Base-by-base conservation (phyloP, 371 early-diverging fungal genomes). In the Apophysomyces sp. region DNA sequence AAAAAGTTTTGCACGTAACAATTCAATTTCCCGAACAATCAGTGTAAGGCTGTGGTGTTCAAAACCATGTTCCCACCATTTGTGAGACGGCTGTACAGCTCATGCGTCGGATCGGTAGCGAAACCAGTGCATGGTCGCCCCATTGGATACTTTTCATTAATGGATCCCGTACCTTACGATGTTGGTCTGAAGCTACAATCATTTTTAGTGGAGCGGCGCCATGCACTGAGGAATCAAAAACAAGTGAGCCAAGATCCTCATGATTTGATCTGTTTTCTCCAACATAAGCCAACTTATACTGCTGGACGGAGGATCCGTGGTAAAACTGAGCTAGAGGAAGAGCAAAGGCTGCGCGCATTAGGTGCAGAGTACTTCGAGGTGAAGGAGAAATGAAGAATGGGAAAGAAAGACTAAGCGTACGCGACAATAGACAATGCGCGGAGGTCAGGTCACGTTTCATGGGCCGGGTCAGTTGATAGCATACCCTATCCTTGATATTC, bases 391-490 rank as follows among this genome's bases (percentile, higher is more conserved):
- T 5, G 27, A 11, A 29, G 40, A 24, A 13, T 37, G 21, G 27
- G 21, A 44, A 8, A 5, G 4, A 21, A 6, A 21, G 9, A 8
- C 3, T 28, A 41, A 40, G 8, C n/a, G 34, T 5, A 13, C 39
- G 4, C 13, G 24, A 16, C 12, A 9, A 21, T 62, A 83, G 78
- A 86, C 88, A 0, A 74, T 84, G 73, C 81, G 98, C 12, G 99
- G 99, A 18, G 99, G 99, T 5, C 92, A 98, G 76, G 85, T 90
- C 5, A 98, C 99, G 0, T 98, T 90, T 68, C 99, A 98, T 78
- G 98, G 98, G 0, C 99, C 98, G 2, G 98, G 98, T 0, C 99
- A 98, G 77, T 77, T 98, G 36, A 94, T 98, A 24, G 95, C 89
- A 9, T 98, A 98, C 70, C 99, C 99, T 2, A 94, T 95, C 44